Evolutionary conservation across 768 basidiomycete species (phyloP).

Genomic region (Kwoniella dejecticola): DNA sequence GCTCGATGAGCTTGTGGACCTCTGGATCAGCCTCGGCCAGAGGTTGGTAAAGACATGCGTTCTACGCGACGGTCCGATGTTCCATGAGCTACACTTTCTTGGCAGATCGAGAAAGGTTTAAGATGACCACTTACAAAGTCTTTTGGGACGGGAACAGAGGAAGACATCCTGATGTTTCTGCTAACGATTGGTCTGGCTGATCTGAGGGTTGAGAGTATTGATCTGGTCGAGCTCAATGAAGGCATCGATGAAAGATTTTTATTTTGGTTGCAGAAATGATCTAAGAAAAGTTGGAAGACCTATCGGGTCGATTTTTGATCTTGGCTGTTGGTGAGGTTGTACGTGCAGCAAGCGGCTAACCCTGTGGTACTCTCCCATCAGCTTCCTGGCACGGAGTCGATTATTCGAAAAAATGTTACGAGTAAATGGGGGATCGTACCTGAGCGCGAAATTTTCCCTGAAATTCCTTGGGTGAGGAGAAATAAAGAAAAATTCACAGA

Average conservation of each 20-base stretch:
- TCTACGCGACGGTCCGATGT: slow-evolving; percentile 60
- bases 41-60: slow-evolving; percentile 84
- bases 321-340: background rate
- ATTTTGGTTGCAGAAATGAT: background rate
- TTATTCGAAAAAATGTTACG: background rate
- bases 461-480: slow-evolving; percentile 1
- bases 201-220: slow-evolving; percentile 23
- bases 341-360: background rate
- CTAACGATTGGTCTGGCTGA: slow-evolving; percentile 5
- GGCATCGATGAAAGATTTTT: slow-evolving; percentile 25
- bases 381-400: background rate
- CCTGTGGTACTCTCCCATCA: background rate
- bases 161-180: slow-evolving; percentile 48
- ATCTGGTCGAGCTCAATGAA: slow-evolving; percentile 24
- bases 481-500: background rate
- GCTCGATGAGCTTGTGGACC: slow-evolving; percentile 93
- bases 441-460: background rate
- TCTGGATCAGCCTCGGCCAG: slow-evolving; percentile 90
- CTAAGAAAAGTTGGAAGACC: slow-evolving; percentile 1
- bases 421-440: slow-evolving; percentile 2
- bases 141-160: slow-evolving; percentile 56
- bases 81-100: background rate
- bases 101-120: background rate
- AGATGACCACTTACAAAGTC: slow-evolving; percentile 58
- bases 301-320: background rate